Conservation (phyloP, 139 green algal species). For the Chlorella sp. region DNA sequence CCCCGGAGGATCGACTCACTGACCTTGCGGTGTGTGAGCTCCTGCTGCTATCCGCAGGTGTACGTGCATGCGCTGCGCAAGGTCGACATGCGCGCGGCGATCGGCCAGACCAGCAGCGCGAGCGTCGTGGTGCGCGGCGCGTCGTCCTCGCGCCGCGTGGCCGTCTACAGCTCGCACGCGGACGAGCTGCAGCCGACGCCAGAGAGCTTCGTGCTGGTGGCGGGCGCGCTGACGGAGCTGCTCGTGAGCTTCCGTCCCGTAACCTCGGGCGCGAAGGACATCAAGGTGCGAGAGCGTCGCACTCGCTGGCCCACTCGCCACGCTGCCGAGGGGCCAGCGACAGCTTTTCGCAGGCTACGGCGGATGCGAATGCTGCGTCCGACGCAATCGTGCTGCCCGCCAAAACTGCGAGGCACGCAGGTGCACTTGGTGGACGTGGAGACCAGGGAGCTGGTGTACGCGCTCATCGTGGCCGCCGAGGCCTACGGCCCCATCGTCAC, state of each 20-base stretch:
- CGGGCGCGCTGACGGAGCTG: constrained; percentile 41
- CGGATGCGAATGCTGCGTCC: neutral
- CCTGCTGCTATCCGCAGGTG: constrained; percentile 35
- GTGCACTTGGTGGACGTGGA: constrained; percentile 55
- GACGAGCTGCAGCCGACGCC: constrained; percentile 50
- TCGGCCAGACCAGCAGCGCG: constrained; percentile 47
- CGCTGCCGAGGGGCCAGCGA: no score
- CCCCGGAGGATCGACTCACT: no score
- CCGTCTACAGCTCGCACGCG: constrained; percentile 43
- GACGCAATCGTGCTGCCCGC: neutral
- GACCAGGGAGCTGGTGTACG: constrained; percentile 45
- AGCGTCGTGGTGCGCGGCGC: constrained; percentile 43
- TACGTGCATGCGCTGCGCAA: constrained; percentile 50
- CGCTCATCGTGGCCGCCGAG: constrained; percentile 42
- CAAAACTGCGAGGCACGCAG: constrained; percentile 4
- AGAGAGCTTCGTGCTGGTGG: constrained; percentile 39
- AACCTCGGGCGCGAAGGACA: constrained; percentile 27
- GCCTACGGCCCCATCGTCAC: constrained; percentile 30
- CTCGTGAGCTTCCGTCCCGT: constrained; percentile 42
- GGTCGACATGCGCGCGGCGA: constrained; percentile 50
- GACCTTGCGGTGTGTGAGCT: no score
- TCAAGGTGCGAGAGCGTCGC: constrained; percentile 28
- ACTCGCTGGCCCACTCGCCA: no score
- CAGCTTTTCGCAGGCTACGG: no score
- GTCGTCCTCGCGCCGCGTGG: constrained; percentile 28